Base-by-base conservation (phyloP, 257 asterid species). In the Gentiana straminea region DNA sequence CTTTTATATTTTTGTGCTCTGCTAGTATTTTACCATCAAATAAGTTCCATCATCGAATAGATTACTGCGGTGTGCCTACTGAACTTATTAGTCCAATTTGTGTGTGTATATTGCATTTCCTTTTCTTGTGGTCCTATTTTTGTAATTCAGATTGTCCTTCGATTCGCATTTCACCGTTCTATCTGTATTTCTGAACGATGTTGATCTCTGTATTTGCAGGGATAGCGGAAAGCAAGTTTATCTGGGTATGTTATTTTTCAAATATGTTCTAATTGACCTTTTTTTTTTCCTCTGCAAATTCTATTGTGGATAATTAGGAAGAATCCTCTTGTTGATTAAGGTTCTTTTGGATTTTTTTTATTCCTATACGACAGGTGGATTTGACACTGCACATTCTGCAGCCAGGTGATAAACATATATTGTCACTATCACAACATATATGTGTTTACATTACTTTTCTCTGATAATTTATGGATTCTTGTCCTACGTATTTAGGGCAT, bases 311-410 rank as follows among this genome's bases (percentile, higher is more conserved):
- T 5, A 41, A 4, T 41, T 41, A 7, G 46, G 46, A 41, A 41
- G 9, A 39, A 4, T 7, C 32, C 4, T n/a, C 8, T 58, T 66
- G 50, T 4, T 54, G 33, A n/a, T 54, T 70, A 13, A 35, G 15
- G 32, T 52, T 32, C 34, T 0, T 5, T 46, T 33, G 4, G 8
- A 2, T 41, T 33, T 48, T 58, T 61, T 24, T 49, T 54, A 71
- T 54, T 58, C 56, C 45, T 49, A 63, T 52, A 54, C 73, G n/a
- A 4, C 58, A 91, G 98, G 98, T 54, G 98, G 96, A 38, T 91
- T 90, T 58, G 98, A 91, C 75, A 91, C 98, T 64, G 98, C 98
- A 13, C 98, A 84, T 76, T 75, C 94, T 57, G 98, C 98, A 12
- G 98, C 98, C 61, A 85, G 92, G 98, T 91, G 77, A 68, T 67